phyloP scores from a whole-genome alignment of 108 stramenopile species.

The Skeletonema marinoi region DNA sequence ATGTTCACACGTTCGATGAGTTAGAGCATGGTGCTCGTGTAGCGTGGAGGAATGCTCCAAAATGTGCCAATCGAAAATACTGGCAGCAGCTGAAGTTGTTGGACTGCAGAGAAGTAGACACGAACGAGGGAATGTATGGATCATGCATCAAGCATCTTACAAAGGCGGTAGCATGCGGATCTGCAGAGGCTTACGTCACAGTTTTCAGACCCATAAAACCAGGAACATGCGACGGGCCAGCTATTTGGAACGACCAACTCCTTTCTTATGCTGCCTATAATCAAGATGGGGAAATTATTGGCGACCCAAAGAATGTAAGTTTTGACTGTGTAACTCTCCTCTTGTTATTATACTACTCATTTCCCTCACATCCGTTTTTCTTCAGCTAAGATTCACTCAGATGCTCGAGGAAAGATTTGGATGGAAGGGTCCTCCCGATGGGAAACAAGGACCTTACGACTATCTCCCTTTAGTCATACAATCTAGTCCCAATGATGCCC shows the following conservation, averaged over 20 bases:
- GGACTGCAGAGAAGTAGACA: conserved; percentile 27
- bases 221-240: conserved; percentile 25
- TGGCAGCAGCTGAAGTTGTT: conserved; percentile 45
- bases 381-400: conserved; percentile 18
- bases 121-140: conserved; percentile 37
- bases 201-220: conserved; percentile 41
- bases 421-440: conserved; percentile 14
- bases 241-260: conserved; percentile 51
- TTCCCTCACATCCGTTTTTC: not conserved
- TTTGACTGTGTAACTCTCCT: not conserved
- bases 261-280: conserved; percentile 36
- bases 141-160: conserved; percentile 41
- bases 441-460: not conserved
- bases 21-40: conserved; percentile 48
- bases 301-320: conserved; percentile 32
- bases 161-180: conserved; percentile 28
- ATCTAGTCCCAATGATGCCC: not conserved
- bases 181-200: conserved; percentile 43
- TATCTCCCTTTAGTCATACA: conserved; percentile 17
- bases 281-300: conserved; percentile 20
- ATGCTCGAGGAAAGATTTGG: conserved; percentile 23
- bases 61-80: conserved; percentile 50
- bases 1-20: conserved; percentile 49
- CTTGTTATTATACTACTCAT: not conserved
- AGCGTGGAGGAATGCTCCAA: conserved; percentile 50